Conservation (phyloP, 179 eudicot genomes). For the Beta lomatogona region DNA sequence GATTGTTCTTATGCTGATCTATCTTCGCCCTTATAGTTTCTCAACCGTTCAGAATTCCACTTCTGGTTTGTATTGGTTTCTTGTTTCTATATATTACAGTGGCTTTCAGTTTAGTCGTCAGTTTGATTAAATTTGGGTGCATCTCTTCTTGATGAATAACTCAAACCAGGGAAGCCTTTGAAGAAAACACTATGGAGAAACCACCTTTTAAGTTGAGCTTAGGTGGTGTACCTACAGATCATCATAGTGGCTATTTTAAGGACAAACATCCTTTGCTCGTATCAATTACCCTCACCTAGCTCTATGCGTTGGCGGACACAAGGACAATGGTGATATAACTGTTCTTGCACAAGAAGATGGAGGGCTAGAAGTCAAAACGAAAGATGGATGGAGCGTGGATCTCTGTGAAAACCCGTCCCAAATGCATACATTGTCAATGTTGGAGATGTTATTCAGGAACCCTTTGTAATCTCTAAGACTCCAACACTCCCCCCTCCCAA, state of each 20-base stretch:
- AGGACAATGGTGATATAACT: constrained; percentile 71
- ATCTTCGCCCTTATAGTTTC: too few relatives aligned
- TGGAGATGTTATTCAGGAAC: constrained; percentile 72
- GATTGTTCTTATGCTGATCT: too few relatives aligned
- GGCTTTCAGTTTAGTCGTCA: background rate
- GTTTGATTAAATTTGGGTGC: background rate
- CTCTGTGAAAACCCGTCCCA: constrained; percentile 46
- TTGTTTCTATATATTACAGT: background rate
- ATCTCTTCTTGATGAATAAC: too few relatives aligned
- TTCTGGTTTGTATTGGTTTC: background rate
- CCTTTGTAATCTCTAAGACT: too few relatives aligned
- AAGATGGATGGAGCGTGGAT: constrained; percentile 62
- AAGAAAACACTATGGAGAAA: constrained; percentile 55
- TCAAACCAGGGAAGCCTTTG: constrained; percentile 44
- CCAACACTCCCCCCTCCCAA: too few relatives aligned
- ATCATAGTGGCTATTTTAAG: constrained; percentile 40
- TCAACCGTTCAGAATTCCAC: too few relatives aligned
- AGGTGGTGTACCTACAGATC: constrained; percentile 32
- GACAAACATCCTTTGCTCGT: constrained; percentile 51
- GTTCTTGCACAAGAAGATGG: constrained; percentile 63
- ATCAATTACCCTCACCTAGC: constrained; percentile 65
- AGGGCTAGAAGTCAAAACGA: constrained; percentile 59
- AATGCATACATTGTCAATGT: constrained; percentile 64
- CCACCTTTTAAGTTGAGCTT: constrained; percentile 52
- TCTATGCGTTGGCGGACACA: constrained; percentile 71